phyloP scores from a whole-genome alignment of 1,284 basidiomycete species.

The Pterulicium gracile region DNA sequence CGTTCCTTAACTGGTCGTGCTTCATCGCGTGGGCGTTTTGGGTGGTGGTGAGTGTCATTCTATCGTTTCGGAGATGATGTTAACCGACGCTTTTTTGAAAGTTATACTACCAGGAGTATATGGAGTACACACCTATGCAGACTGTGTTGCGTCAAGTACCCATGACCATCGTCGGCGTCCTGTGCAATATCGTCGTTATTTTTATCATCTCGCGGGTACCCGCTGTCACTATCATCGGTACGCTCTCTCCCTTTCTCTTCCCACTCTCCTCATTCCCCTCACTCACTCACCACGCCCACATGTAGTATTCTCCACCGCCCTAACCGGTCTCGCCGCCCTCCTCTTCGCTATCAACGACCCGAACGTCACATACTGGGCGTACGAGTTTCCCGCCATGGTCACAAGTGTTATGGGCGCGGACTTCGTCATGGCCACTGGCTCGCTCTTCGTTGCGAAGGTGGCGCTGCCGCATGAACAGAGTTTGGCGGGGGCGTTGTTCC shows the following conservation, averaged over 20 bases:
- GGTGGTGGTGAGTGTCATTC: conserved; percentile 26
- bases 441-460: conserved; percentile 69
- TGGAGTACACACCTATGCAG: conserved; percentile 40
- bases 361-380: conserved; percentile 63
- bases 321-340: conserved; percentile 56
- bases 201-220: conserved; percentile 46
- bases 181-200: conserved; percentile 63
- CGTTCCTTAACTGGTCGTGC: conserved; percentile 51
- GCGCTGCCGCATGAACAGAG: conserved; percentile 67
- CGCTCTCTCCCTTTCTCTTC: conserved; percentile 11
- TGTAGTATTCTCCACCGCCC: conserved; percentile 46
- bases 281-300: conserved; percentile 2
- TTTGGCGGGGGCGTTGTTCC: conserved; percentile 67
- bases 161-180: conserved; percentile 58
- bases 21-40: conserved; percentile 43
- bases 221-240: conserved; percentile 45
- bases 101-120: conserved; percentile 64
- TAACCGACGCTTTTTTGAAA: no score
- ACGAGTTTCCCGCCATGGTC: conserved; percentile 70
- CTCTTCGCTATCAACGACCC: conserved; percentile 66
- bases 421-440: conserved; percentile 68
- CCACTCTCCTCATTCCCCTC: conserved; percentile 1
- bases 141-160: conserved; percentile 75
- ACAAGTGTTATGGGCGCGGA: conserved; percentile 69
- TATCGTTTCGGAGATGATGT: not conserved